Percentiles rank a stretch among this genome's conserved stretches.
These are phyloP conservation scores for Xerocomellus intermedius DNA, from an alignment of 768 basidiomycete species.

Conservation along the genomic window DNA sequence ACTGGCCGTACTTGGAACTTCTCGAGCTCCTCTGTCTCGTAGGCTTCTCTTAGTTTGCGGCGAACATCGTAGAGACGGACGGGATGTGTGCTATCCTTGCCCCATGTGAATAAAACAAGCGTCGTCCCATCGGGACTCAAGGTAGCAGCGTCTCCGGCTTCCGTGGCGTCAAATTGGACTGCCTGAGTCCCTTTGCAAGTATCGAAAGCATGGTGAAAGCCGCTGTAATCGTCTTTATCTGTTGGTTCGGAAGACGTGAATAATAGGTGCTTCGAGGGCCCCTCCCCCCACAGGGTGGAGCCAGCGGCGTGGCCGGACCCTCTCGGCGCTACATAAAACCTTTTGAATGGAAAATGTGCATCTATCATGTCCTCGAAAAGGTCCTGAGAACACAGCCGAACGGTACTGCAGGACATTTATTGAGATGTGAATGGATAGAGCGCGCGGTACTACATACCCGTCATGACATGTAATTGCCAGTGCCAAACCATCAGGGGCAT, in stretches of 20 bases:
- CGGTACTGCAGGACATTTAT: slow-evolving; percentile 15
- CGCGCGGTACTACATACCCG: slow-evolving; percentile 21
- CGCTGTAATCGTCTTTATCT: slow-evolving; percentile 22
- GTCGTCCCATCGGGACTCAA: slow-evolving; percentile 43
- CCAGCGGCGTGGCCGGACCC: slow-evolving; percentile 38
- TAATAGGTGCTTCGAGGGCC: slow-evolving; percentile 37
- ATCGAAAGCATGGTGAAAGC: slow-evolving; percentile 55
- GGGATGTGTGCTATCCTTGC: slow-evolving; percentile 27
- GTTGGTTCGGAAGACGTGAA: slow-evolving; percentile 59
- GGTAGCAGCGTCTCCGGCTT: slow-evolving; percentile 54
- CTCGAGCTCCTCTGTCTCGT: slow-evolving; percentile 34
- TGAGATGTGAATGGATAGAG: neutral
- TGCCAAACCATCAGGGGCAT: slow-evolving; percentile 39
- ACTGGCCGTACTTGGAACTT: slow-evolving; percentile 27
- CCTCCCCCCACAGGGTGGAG: slow-evolving; percentile 52
- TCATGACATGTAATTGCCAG: slow-evolving; percentile 38
- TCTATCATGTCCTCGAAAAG: slow-evolving; percentile 21
- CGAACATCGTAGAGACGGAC: slow-evolving; percentile 55
- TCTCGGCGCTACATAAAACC: slow-evolving; percentile 16
- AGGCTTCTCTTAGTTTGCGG: slow-evolving; percentile 29
- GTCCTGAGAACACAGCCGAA: slow-evolving; percentile 22
- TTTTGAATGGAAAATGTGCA: slow-evolving; percentile 11
- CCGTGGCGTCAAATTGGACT: slow-evolving; percentile 43
- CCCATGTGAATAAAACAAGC: slow-evolving; percentile 34
- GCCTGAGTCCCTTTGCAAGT: slow-evolving; percentile 18